Evolutionary conservation across 2,329 filamentous ascomycete species (phyloP).

Genomic region (Calonectria hawksworthii): DNA sequence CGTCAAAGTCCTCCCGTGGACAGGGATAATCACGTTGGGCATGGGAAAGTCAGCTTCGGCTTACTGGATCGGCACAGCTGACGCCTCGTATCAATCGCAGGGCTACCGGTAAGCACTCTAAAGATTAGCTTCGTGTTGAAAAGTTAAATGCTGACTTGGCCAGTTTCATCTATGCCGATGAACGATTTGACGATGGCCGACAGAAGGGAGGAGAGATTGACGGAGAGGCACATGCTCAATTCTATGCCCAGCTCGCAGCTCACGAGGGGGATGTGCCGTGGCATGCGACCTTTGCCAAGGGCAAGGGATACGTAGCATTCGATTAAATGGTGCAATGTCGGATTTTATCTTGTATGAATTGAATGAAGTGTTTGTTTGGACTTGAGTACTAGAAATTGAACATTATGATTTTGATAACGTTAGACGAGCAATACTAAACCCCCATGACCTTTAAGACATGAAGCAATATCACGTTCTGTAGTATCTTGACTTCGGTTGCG

Average conservation of each 20-base stretch:
- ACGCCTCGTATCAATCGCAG: conserved; percentile 37
- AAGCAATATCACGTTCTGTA: not conserved
- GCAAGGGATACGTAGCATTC: conserved; percentile 19
- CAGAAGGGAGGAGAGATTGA: conserved; percentile 40
- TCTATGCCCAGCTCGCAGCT: conserved; percentile 45
- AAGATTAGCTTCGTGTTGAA: not conserved
- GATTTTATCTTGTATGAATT: not conserved
- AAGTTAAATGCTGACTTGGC: not conserved
- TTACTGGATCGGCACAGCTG: conserved; percentile 46
- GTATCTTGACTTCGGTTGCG: not conserved
- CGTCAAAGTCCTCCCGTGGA: conserved; percentile 38
- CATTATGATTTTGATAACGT: not conserved
- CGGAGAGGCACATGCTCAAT: conserved; percentile 54
- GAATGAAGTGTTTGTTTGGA: not conserved
- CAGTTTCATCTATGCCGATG: conserved; percentile 64
- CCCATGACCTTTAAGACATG: not conserved
- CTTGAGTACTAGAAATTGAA: not conserved
- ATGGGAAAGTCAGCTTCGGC: conserved; percentile 54
- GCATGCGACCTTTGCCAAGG: conserved; percentile 23
- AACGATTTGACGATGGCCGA: conserved; percentile 57
- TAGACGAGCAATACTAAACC: not conserved
- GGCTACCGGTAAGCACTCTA: conserved; percentile 12
- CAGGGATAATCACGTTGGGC: conserved; percentile 50
- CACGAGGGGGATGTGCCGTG: conserved; percentile 10
- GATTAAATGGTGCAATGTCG: not conserved